Base-by-base conservation (phyloP, 805 yeast genomes). In the Kodamaea nitidulidarum region DNA sequence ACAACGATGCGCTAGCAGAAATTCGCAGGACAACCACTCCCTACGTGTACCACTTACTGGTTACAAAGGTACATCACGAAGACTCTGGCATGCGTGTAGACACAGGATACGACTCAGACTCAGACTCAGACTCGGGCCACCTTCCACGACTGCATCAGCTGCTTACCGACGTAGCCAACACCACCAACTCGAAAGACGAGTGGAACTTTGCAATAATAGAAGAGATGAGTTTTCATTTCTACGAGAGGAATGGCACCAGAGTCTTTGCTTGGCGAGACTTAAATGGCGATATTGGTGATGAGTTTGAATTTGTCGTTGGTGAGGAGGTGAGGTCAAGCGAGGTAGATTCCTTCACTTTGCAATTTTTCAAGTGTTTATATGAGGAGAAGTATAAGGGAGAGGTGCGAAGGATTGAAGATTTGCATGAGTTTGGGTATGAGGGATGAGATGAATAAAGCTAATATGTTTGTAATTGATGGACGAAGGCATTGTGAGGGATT, bases 271-370 rank as follows among this genome's bases (percentile, higher is more conserved):
- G 98, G 98, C 70, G 65, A 10, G 96, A 93, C 57, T 55, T 78
- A 26, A 80, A 79, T 32, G 96, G 96, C n/a, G 96, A 90, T 51
- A 70, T 72, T 4, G 96, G 88, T 16, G 97, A 90, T 53, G 64
- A 70, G 46, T 88, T 83, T 59, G 95, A 88, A 60, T 90, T 86
- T 61, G 71, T 84, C 15, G 76, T 87, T 36, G 86, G 80, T 44
- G 73, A 72, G 35, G 71, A 73, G 10, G 75, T 80, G n/a, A 66
- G 77, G 7, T 51, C 65, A 11, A 76, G 70, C 17, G 71, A 79
- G 28, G 76, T 83, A 28, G 78, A 81, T 22, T 68, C 70, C 31
- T 91, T 91, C 56, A 74, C 82, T 63, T 55, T 65, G 17, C 67
- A 79, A 1, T 67, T 87, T 10, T 72, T 77, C 51, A 74, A 75